These are phyloP conservation scores for Mycena citricolor DNA, from an alignment of 1,284 basidiomycete genomes.

Conservation along the genomic window DNA sequence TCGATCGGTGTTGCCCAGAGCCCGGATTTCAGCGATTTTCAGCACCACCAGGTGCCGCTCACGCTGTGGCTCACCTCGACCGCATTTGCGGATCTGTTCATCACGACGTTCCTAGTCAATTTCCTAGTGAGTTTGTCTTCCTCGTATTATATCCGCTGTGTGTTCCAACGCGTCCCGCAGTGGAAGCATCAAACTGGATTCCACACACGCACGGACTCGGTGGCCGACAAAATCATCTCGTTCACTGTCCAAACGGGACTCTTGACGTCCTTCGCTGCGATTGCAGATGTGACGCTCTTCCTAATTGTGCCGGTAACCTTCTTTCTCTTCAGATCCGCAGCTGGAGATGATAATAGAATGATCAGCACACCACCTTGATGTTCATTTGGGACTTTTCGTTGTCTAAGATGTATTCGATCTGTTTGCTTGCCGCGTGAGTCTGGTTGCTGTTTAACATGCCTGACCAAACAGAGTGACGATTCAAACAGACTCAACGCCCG, in stretches of 20 bases:
- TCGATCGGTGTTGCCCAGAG: slow-evolving; percentile 2
- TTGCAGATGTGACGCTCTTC: slow-evolving; percentile 17
- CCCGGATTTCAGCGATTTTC: slow-evolving; percentile 2
- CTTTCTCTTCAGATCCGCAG: neutral
- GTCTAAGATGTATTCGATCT: slow-evolving; percentile 18
- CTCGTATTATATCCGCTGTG: neutral
- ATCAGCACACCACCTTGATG: slow-evolving; percentile 2
- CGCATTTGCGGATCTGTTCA: slow-evolving; percentile 20
- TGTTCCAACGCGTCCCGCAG: neutral
- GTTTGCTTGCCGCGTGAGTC: slow-evolving; percentile 16
- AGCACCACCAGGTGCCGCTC: neutral
- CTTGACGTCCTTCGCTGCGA: slow-evolving; percentile 19
- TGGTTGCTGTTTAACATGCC: neutral
- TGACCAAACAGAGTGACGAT: neutral
- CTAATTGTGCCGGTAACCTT: slow-evolving; percentile 5
- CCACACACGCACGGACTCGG: slow-evolving; percentile 19
- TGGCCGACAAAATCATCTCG: slow-evolving; percentile 22
- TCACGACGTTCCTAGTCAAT: slow-evolving; percentile 19
- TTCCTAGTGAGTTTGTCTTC: slow-evolving; percentile 12
- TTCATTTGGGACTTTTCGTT: slow-evolving; percentile 23
- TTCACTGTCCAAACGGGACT: slow-evolving; percentile 21
- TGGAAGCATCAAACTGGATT: slow-evolving; percentile 22
- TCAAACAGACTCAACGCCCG: slow-evolving; percentile 11
- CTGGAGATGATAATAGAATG: neutral
- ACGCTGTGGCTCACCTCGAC: slow-evolving; percentile 19